phyloP scores from a whole-genome alignment of 495 filamentous ascomycete genomes.

The Aspergillus conjunctus region DNA sequence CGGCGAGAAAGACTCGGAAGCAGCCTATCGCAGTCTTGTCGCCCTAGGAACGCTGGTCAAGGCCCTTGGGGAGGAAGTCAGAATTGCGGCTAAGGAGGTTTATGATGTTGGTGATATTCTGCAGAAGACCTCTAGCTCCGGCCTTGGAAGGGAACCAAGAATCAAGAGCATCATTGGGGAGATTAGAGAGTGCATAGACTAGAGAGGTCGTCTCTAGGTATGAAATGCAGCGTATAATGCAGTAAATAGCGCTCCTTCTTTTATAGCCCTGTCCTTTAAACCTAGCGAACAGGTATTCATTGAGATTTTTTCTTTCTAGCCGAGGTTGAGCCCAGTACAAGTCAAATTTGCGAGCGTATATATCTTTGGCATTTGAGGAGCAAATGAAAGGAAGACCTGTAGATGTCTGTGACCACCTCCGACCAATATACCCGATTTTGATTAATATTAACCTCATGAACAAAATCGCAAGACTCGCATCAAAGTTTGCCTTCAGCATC shows the following conservation, averaged over 20 bases:
- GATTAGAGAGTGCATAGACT: constrained; percentile 40
- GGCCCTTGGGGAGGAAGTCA: constrained; percentile 47
- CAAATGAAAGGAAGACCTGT: neutral
- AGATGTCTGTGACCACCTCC: neutral
- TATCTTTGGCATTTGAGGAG: neutral
- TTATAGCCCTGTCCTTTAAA: neutral
- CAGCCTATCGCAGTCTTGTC: constrained; percentile 79
- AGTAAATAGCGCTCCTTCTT: constrained; percentile 4
- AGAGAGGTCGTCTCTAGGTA: constrained; percentile 5
- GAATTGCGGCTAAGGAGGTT: constrained; percentile 52
- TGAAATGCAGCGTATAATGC: neutral
- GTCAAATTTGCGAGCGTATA: neutral
- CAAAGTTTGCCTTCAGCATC: constrained; percentile 57
- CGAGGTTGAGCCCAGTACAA: neutral
- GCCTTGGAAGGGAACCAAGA: constrained; percentile 51
- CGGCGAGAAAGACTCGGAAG: constrained; percentile 74
- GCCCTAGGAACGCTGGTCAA: constrained; percentile 72
- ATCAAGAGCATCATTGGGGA: constrained; percentile 52
- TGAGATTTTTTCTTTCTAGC: neutral
- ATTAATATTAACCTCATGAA: neutral
- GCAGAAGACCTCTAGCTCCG: constrained; percentile 35
- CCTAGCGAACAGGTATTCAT: neutral
- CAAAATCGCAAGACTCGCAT: neutral
- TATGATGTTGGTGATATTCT: constrained; percentile 46
- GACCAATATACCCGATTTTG: neutral